A percentile compares a stretch with the other conserved stretches of the same genome.
phyloP scores from a whole-genome alignment of 257 asterid species.

The Salvia hispanica region DNA sequence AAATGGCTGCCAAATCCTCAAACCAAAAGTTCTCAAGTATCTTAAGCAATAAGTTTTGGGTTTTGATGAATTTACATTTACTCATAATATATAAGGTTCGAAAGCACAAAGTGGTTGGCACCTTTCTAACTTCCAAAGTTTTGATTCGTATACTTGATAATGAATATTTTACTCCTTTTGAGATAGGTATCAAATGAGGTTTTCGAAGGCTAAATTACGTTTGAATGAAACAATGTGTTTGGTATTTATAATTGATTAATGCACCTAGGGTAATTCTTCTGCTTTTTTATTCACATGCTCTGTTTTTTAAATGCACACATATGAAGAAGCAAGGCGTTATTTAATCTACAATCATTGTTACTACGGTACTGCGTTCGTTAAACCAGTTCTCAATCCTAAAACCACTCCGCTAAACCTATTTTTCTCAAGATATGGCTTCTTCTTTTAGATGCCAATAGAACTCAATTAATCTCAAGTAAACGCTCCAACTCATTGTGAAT shows the following conservation, averaged over 20 bases:
- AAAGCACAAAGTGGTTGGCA: background rate
- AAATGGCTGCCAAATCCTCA: background rate
- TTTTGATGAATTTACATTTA: background rate
- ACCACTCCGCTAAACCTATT: too few relatives aligned
- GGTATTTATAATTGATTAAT: too few relatives aligned
- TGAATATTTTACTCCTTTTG: too few relatives aligned
- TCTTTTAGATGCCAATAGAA: conserved; percentile 1
- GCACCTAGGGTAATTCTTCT: background rate
- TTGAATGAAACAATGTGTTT: too few relatives aligned
- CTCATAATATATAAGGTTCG: background rate
- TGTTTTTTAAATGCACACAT: background rate
- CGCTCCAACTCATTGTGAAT: background rate
- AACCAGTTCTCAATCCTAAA: background rate
- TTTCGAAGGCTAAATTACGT: too few relatives aligned
- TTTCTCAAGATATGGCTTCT: background rate
- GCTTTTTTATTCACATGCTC: background rate
- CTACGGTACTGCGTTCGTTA: background rate
- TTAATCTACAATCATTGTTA: background rate
- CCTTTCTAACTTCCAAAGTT: too few relatives aligned
- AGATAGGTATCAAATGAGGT: too few relatives aligned
- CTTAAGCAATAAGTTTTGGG: background rate
- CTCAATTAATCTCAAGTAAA: background rate
- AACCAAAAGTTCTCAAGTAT: background rate
- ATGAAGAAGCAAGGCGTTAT: background rate
- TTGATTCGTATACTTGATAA: too few relatives aligned